A percentile compares a stretch with the other conserved stretches of the same genome.
Evolutionary conservation across 495 filamentous ascomycete species (phyloP).

Genomic region (Penicillium arizonense): DNA sequence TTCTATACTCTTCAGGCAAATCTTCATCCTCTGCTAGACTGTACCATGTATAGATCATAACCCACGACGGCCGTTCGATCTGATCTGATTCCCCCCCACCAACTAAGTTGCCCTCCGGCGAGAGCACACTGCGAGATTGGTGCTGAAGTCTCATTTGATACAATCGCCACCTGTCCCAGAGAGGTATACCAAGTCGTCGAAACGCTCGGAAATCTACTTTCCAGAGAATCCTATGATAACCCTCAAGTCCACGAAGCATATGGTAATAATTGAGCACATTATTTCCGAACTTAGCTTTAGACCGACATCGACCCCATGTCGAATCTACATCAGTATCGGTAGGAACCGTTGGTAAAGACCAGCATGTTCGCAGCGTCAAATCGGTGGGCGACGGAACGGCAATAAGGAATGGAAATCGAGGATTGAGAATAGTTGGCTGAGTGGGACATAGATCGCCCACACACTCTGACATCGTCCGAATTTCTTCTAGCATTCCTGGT

Average conservation of each 20-base stretch:
- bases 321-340: neutral
- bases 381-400: neutral
- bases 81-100: conserved; percentile 32
- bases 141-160: conserved; percentile 37
- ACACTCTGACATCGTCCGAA: conserved; percentile 4
- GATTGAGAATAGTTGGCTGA: neutral
- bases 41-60: no score
- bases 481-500: neutral
- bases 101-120: conserved; percentile 49
- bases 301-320: neutral
- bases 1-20: no score
- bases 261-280: neutral
- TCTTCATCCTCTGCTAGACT: no score
- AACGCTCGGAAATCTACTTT: conserved; percentile 7
- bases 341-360: neutral
- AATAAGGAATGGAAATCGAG: neutral
- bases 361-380: neutral
- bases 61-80: no score
- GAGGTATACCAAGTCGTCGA: conserved; percentile 14
- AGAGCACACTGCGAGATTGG: neutral
- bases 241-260: conserved; percentile 5
- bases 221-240: conserved; percentile 4
- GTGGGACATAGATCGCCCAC: conserved; percentile 1
- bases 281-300: neutral
- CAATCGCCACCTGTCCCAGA: conserved; percentile 37